Evolutionary conservation across 2,329 filamentous ascomycete species (phyloP).

Genomic region (Aspergillus viridinutans): DNA sequence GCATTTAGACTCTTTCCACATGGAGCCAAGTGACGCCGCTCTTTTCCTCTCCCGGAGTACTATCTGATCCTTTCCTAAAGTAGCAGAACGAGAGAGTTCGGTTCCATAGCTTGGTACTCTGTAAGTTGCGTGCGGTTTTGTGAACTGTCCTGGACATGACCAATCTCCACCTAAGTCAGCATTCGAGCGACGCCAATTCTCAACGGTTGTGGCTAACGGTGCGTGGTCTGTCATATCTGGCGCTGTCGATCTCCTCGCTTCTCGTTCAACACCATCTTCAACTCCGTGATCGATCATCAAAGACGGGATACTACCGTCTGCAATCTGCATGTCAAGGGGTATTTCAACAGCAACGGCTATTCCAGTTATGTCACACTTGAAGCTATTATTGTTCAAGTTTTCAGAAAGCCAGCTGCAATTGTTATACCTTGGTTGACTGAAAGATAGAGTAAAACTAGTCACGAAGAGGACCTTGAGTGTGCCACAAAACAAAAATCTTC

Average conservation of each 20-base stretch:
- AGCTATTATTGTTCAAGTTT: background rate
- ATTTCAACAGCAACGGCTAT: background rate
- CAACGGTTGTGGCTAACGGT: constrained; percentile 15
- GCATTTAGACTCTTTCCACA: constrained; percentile 24
- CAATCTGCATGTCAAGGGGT: constrained; percentile 1
- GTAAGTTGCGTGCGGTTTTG: background rate
- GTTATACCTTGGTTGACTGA: background rate
- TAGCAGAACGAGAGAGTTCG: constrained; percentile 19
- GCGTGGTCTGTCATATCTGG: constrained; percentile 8
- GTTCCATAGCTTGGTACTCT: constrained; percentile 11
- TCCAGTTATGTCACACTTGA: background rate
- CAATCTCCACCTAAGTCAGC: constrained; percentile 2
- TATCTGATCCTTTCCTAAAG: constrained; percentile 22
- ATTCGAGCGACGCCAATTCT: constrained; percentile 3
- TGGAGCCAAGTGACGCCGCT: constrained; percentile 21
- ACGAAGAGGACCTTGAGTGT: background rate
- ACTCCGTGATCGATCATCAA: constrained; percentile 7
- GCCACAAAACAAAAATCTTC: too few species aligned
- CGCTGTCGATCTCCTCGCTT: constrained; percentile 14
- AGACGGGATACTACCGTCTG: background rate
- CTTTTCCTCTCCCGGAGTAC: constrained; percentile 18
- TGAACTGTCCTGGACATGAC: background rate
- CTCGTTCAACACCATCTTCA: constrained; percentile 7
- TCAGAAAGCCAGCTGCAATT: background rate
- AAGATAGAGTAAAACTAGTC: background rate